Evolutionary conservation across 2,329 filamentous ascomycete species (phyloP).

Genomic region (Thielaviopsis ethacetica): DNA sequence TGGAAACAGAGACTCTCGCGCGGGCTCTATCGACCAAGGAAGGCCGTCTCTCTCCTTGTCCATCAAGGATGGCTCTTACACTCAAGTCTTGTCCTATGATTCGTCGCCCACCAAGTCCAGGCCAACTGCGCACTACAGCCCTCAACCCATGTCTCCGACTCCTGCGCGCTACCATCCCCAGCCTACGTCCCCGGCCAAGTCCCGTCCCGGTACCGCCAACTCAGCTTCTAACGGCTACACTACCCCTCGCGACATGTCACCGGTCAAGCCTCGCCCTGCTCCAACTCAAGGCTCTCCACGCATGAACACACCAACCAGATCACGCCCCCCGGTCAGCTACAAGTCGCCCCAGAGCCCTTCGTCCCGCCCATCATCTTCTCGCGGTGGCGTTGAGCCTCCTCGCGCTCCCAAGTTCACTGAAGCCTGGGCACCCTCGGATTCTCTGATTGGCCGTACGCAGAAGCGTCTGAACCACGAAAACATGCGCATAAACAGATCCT

Average conservation of each 20-base stretch:
- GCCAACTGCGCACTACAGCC: slow-evolving; percentile 2
- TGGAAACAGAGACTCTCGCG: slow-evolving; percentile 15
- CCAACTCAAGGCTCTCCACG: neutral
- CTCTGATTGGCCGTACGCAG: slow-evolving; percentile 36
- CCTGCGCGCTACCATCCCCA: neutral
- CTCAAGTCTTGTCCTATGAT: slow-evolving; percentile 31
- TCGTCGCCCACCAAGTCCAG: slow-evolving; percentile 10
- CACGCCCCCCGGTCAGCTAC: neutral
- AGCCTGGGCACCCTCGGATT: slow-evolving; percentile 37
- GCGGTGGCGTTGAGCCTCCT: slow-evolving; percentile 15
- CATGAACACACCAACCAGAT: neutral
- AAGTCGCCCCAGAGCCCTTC: neutral
- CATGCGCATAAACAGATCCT: slow-evolving; percentile 22
- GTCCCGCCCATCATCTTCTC: neutral
- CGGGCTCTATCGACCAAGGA: slow-evolving; percentile 2
- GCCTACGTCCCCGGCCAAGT: slow-evolving; percentile 10
- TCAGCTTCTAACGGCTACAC: slow-evolving; percentile 2
- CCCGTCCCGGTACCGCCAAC: neutral
- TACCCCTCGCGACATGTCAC: slow-evolving; percentile 9
- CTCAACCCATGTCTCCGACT: slow-evolving; percentile 1
- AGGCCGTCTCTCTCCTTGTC: slow-evolving; percentile 13
- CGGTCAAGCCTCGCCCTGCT: slow-evolving; percentile 7
- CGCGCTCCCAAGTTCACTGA: slow-evolving; percentile 34
- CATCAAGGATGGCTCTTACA: slow-evolving; percentile 29
- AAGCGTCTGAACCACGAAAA: slow-evolving; percentile 28